A percentile compares a stretch with the other conserved stretches of the same genome.
Conservation (phyloP, 192 early-diverging fungal species). For the Linnemannia elongata region DNA sequence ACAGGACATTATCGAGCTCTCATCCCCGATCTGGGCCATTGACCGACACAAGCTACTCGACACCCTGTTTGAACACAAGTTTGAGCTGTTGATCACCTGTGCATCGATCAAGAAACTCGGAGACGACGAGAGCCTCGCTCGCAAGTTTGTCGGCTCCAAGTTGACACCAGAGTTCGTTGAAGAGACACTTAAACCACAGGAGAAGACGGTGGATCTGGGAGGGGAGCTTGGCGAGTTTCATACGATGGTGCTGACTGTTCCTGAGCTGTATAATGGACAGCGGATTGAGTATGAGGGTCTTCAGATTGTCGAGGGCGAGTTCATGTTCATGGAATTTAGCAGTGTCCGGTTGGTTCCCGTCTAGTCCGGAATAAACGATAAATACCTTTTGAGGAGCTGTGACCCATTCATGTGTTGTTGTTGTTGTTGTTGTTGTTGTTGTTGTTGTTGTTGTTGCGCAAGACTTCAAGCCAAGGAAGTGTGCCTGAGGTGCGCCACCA, state of each 20-base stretch:
- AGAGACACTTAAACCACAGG: constrained; percentile 50
- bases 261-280: constrained; percentile 57
- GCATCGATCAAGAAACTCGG: constrained; percentile 57
- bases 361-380: neutral
- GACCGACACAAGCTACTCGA: constrained; percentile 60
- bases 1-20: constrained; percentile 60
- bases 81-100: constrained; percentile 57
- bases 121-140: constrained; percentile 48
- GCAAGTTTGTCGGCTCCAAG: constrained; percentile 57
- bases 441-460: too few relatives aligned
- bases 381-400: neutral
- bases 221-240: constrained; percentile 82
- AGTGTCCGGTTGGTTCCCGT: constrained; percentile 21
- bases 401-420: too few relatives aligned
- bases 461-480: neutral
- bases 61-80: constrained; percentile 58
- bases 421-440: too few relatives aligned
- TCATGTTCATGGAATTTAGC: constrained; percentile 55
- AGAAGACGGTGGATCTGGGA: constrained; percentile 63
- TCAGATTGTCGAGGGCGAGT: constrained; percentile 54
- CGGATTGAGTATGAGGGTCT: constrained; percentile 28
- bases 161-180: constrained; percentile 59
- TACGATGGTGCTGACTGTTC: constrained; percentile 76
- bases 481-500: neutral
- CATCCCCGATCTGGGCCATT: constrained; percentile 70